Conservation (phyloP, 2,329 filamentous ascomycete species). For the Fusarium musae region DNA sequence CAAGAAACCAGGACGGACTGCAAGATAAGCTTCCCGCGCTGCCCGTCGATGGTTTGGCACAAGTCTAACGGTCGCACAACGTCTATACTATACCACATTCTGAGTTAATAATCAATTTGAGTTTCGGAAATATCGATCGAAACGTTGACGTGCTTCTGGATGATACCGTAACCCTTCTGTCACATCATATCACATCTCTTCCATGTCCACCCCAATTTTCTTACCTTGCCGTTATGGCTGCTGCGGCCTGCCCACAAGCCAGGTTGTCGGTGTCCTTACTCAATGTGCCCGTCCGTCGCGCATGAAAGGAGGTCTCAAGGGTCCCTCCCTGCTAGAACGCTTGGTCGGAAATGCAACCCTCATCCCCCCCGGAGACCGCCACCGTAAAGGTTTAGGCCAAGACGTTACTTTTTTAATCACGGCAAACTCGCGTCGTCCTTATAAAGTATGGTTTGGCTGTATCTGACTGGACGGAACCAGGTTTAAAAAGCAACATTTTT, state of each 20-base stretch:
- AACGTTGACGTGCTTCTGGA: slow-evolving; percentile 20
- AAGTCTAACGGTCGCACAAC: background rate
- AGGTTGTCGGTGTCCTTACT: slow-evolving; percentile 12
- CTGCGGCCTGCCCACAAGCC: slow-evolving; percentile 1
- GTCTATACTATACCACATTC: too few species aligned
- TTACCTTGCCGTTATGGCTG: background rate
- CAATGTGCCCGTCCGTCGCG: background rate
- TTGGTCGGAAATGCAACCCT: slow-evolving; percentile 10
- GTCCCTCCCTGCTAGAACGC: slow-evolving; percentile 2
- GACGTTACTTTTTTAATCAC: slow-evolving; percentile 1
- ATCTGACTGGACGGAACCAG: background rate
- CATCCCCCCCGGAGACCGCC: slow-evolving; percentile 15
- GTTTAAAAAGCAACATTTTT: background rate
- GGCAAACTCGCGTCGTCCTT: slow-evolving; percentile 16
- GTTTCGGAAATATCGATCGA: slow-evolving; percentile 24
- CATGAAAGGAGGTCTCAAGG: slow-evolving; percentile 6
- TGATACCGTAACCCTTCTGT: background rate
- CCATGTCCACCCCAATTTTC: background rate
- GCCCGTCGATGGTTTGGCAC: background rate
- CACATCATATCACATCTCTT: background rate
- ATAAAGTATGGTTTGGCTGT: slow-evolving; percentile 8
- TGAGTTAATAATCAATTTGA: background rate
- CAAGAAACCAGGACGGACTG: background rate
- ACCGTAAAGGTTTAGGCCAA: slow-evolving; percentile 22
- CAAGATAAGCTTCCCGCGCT: background rate